Conservation (phyloP, 164 flowering plant genomes). For the Tetracentron sinense region DNA sequence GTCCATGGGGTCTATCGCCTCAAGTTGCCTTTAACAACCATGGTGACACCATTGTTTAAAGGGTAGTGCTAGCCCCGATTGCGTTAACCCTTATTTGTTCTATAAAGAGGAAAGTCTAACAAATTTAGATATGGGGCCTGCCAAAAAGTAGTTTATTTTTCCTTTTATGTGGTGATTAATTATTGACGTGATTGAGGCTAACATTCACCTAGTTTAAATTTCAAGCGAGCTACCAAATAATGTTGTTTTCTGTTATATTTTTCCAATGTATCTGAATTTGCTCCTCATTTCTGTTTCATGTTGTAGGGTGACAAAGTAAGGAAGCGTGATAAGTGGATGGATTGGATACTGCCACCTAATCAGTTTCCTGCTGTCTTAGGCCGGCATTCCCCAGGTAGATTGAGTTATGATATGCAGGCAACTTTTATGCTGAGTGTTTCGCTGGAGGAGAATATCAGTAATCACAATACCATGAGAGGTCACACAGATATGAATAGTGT, state of each 20-base stretch:
- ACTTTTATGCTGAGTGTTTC: constrained; percentile 29
- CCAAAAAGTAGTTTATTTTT: no score
- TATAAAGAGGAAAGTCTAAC: no score
- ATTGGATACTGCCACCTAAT: constrained; percentile 32
- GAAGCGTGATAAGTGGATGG: constrained; percentile 53
- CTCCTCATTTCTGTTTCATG: not conserved
- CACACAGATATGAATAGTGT: constrained; percentile 18
- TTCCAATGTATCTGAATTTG: not conserved
- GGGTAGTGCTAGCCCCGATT: no score
- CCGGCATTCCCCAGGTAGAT: constrained; percentile 15
- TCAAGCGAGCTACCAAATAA: not conserved
- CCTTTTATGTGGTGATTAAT: no score
- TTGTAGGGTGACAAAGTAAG: constrained; percentile 61
- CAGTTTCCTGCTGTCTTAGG: constrained; percentile 18
- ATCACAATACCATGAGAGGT: constrained; percentile 16
- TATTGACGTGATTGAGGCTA: no score
- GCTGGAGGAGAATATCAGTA: constrained; percentile 28
- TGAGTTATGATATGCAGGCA: constrained; percentile 23
- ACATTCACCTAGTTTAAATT: no score
- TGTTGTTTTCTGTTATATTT: not conserved
- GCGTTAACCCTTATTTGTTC: no score
- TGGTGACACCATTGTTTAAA: no score
- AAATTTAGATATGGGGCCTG: no score
- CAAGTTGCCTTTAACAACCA: no score
- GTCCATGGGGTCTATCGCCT: no score